phyloP scores from a whole-genome alignment of 2,329 filamentous ascomycete species.

The Apiospora saccharicola region DNA sequence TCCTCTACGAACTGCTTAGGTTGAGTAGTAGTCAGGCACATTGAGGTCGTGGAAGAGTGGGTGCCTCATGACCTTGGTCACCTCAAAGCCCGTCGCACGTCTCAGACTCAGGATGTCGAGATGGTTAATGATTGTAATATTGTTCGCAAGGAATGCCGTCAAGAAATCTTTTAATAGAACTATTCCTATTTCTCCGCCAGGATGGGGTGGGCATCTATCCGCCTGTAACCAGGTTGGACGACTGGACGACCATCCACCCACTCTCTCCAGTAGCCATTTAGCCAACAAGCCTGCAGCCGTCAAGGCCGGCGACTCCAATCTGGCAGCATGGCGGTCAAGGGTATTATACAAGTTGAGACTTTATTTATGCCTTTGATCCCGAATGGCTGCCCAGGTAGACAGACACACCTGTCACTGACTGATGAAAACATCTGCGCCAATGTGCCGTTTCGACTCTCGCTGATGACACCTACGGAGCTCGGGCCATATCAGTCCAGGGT shows the following conservation, averaged over 20 bases:
- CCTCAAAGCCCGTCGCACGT: neutral
- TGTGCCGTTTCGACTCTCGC: slow-evolving; percentile 1
- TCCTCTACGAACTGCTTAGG: neutral
- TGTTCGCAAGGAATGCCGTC: neutral
- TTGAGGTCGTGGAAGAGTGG: neutral
- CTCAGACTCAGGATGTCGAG: neutral
- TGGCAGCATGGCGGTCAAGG: slow-evolving; percentile 14
- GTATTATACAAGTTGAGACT: neutral
- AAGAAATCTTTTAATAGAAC: slow-evolving; percentile 11
- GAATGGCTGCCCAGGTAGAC: neutral
- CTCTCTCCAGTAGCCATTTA: slow-evolving; percentile 6
- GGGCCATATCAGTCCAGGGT: neutral
- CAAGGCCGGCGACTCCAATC: slow-evolving; percentile 12
- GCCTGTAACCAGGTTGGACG: slow-evolving; percentile 16
- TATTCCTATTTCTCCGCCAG: slow-evolving; percentile 5
- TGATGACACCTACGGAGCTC: neutral
- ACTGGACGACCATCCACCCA: neutral
- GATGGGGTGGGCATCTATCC: neutral
- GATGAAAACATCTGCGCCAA: neutral
- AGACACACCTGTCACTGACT: neutral
- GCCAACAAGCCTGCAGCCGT: slow-evolving; percentile 9
- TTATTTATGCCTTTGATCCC: neutral
- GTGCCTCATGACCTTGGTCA: slow-evolving; percentile 1
- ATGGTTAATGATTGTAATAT: neutral
- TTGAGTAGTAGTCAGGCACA: slow-evolving; percentile 7